These are phyloP conservation scores for Neopestalotiopsis clavispora DNA, from an alignment of 2,329 filamentous ascomycete genomes.

Conservation along the genomic window DNA sequence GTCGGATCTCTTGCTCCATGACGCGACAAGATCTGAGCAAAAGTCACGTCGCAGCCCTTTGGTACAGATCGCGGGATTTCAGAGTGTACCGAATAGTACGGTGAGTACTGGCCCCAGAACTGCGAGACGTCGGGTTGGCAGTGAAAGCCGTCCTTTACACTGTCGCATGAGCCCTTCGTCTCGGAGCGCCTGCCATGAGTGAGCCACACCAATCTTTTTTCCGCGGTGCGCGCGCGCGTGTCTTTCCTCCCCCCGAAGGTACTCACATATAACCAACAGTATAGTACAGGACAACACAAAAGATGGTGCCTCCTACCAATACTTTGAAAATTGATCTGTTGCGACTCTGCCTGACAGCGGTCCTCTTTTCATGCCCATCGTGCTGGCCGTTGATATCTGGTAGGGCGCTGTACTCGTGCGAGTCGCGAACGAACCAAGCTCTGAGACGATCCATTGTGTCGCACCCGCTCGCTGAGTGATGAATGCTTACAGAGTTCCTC, in stretches of 20 bases:
- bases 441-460: conserved; percentile 12
- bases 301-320: conserved; percentile 13
- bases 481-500: background rate
- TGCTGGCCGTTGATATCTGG: conserved; percentile 6
- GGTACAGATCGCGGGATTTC: conserved; percentile 66
- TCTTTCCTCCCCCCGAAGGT: background rate
- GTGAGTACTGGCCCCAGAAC: conserved; percentile 87
- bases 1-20: conserved; percentile 88
- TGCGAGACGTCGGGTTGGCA: conserved; percentile 67
- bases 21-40: conserved; percentile 80
- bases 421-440: conserved; percentile 7
- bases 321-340: conserved; percentile 19
- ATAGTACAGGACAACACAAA: conserved; percentile 14
- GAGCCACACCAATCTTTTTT: background rate
- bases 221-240: too few relatives aligned
- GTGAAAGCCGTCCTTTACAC: conserved; percentile 61
- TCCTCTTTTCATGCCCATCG: background rate
- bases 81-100: conserved; percentile 78
- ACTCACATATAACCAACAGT: conserved; percentile 18
- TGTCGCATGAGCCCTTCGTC: conserved; percentile 51
- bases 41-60: conserved; percentile 72
- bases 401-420: conserved; percentile 21
- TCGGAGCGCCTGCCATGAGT: conserved; percentile 21
- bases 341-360: background rate
- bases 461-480: background rate